These are phyloP conservation scores for Geotrichum bryndzae DNA, from an alignment of 1,139 yeast species.

Conservation along the genomic window DNA sequence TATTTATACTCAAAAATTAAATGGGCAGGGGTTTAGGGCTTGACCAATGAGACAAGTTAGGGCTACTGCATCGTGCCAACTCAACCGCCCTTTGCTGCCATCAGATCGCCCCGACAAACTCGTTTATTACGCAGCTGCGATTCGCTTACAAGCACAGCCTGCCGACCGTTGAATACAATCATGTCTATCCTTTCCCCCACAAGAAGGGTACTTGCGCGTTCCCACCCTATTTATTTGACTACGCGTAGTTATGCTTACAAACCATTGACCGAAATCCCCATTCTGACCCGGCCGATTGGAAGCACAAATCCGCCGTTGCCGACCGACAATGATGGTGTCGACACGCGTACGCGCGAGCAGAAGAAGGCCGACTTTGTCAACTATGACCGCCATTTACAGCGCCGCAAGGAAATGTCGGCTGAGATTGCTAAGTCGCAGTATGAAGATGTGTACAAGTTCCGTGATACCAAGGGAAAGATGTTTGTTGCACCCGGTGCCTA, in stretches of 20 bases:
- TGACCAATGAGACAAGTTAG: background rate
- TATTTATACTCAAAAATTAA: background rate
- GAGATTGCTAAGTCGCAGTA: slow-evolving; percentile 85
- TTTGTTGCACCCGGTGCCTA: slow-evolving; percentile 74
- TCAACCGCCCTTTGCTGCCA: background rate
- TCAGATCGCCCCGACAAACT: background rate
- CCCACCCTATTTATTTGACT: background rate
- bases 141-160: background rate
- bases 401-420: slow-evolving; percentile 32
- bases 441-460: slow-evolving; percentile 72
- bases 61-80: background rate
- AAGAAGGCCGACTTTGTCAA: slow-evolving; percentile 44
- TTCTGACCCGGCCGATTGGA: slow-evolving; percentile 45
- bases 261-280: slow-evolving; percentile 29
- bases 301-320: slow-evolving; percentile 36
- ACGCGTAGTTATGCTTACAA: slow-evolving; percentile 13
- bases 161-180: background rate
- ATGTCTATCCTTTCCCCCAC: background rate
- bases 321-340: slow-evolving; percentile 36
- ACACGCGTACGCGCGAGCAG: slow-evolving; percentile 36
- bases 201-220: background rate
- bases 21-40: slow-evolving; percentile 16
- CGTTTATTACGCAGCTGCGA: background rate
- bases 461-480: slow-evolving; percentile 77
- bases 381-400: slow-evolving; percentile 37